Evolutionary conservation across 2,329 filamentous ascomycete species (phyloP), one percentile per base, ranked within the genome.

Genomic region (Colletotrichum spinosum): DNA sequence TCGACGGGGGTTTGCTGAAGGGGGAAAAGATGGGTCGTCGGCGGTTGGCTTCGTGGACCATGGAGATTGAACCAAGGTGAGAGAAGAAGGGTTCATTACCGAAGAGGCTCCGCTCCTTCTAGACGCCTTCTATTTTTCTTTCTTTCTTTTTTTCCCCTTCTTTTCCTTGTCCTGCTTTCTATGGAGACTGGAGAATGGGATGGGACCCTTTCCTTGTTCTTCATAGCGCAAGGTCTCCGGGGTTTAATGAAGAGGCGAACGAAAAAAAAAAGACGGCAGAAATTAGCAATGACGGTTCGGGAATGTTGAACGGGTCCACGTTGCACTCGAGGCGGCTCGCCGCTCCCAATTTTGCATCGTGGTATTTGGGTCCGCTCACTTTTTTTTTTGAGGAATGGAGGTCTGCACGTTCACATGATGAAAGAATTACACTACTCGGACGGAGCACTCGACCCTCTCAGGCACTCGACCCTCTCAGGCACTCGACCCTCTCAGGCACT

Each of bases 101-200:
- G 35, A 37, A 33, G 49, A 17, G 41, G 44, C 54, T 55, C 57
- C 57, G 57, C 57, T 60, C 57, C 10, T 60, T 60, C 57, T 60
- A 60, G 57, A 60, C 50, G 50, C 41, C 42, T 55, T 60, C 51
- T 25, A 25, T 25, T 25, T 25, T 25, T 41, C 38, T 58, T 39
- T 34, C 44, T 46, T 39, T 52, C 49, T 25, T 25, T 25, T 25
- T 25, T 25, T 25, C 4, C 4, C 4, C 25, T 25, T 25, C 4
- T 25, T 5, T 25, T 25, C 25, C 25, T 25, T 25, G 25, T 25
- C 25, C 25, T 25, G 25, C 25, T 25, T 5, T 25, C 25, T 25
- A 25, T 25, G 25, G 25, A 25, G 25, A 52, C 11, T 34, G 53
- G 42, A 17, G 5, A 17, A 10, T 17, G 17, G 10, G 44, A 46